These are phyloP conservation scores for Acanthamoeba lenticulata DNA, from an alignment of 208 protist species.

Conservation along the genomic window DNA sequence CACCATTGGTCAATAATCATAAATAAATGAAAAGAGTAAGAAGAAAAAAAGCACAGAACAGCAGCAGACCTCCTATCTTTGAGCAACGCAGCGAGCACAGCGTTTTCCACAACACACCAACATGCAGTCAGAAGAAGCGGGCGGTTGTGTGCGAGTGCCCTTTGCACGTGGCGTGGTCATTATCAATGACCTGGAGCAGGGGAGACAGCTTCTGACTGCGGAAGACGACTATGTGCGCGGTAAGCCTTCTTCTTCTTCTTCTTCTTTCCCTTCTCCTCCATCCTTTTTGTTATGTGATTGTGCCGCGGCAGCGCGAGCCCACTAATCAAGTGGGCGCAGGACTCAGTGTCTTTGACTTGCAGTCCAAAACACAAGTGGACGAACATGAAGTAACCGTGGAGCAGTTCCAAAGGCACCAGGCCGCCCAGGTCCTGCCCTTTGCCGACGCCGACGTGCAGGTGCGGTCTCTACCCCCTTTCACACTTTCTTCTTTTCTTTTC, in stretches of 20 bases:
- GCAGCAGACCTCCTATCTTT: background rate
- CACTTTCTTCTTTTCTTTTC: background rate
- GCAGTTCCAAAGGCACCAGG: background rate
- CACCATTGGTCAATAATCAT: too few relatives aligned
- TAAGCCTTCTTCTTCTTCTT: background rate
- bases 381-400: background rate
- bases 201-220: background rate
- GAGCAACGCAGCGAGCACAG: background rate
- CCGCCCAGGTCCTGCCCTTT: background rate
- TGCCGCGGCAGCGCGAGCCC: background rate
- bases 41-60: background rate
- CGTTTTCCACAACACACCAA: background rate
- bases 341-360: background rate
- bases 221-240: slow-evolving; percentile 8
- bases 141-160: background rate
- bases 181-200: background rate
- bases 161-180: background rate
- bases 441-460: background rate
- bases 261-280: background rate
- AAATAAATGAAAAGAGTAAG: too few relatives aligned
- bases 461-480: background rate
- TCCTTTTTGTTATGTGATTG: background rate
- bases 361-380: slow-evolving; percentile 13
- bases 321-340: background rate
- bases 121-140: background rate